Evolutionary conservation across 345 rosid species (phyloP).

Genomic region (Pelargonium nanum): DNA sequence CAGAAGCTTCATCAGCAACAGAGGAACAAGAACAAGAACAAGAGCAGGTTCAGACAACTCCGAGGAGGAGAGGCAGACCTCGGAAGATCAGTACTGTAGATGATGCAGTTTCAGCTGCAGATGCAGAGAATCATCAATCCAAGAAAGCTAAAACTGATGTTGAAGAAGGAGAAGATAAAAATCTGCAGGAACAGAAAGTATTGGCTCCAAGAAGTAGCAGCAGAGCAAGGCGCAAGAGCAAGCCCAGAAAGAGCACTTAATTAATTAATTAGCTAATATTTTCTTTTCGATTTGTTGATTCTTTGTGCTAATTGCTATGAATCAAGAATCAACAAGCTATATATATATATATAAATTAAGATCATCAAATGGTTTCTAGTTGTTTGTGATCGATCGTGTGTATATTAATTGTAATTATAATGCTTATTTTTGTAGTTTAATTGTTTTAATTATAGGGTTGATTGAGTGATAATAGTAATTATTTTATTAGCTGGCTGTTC

Average conservation of each 20-base stretch:
- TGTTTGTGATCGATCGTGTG: no score
- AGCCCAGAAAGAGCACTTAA: constrained; percentile 81
- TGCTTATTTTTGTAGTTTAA: no score
- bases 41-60: constrained; percentile 28
- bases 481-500: no score
- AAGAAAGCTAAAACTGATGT: not conserved
- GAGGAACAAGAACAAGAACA: constrained; percentile 15
- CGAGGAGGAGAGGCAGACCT: constrained; percentile 84
- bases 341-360: not conserved
- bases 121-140: constrained; percentile 8
- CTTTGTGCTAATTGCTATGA: not conserved
- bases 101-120: constrained; percentile 22
- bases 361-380: no score
- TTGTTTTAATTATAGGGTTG: no score
- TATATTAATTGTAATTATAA: no score
- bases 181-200: constrained; percentile 13
- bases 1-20: constrained; percentile 42
- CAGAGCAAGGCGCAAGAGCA: constrained; percentile 56
- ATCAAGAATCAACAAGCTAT: no score
- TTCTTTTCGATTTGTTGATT: not conserved
- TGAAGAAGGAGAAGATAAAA: constrained; percentile 1
- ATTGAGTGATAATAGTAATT: no score
- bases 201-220: constrained; percentile 41
- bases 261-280: not conserved
- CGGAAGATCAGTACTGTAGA: constrained; percentile 40